Percentiles rank a stretch among this genome's conserved stretches.
Evolutionary conservation across 2,329 filamentous ascomycete species (phyloP).

Genomic region (Neophaeococcomyces aloes): DNA sequence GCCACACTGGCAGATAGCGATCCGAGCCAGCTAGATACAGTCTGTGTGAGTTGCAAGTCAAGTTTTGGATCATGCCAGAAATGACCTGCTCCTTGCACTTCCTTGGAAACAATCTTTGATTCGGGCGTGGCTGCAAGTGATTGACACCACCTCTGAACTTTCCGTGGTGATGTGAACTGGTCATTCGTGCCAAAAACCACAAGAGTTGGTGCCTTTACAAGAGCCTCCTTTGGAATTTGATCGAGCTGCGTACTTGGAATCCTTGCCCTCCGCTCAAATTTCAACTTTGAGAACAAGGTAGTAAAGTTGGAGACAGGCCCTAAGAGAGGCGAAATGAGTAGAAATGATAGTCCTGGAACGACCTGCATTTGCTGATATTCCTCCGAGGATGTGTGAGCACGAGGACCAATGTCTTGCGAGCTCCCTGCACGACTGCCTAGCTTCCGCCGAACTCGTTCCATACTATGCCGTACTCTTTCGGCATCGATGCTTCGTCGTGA

Average conservation of each 20-base stretch:
- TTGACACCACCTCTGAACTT: constrained; percentile 55
- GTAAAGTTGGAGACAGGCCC: constrained; percentile 48
- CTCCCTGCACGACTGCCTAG: constrained; percentile 32
- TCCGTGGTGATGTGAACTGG: constrained; percentile 56
- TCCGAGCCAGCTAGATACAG: constrained; percentile 25
- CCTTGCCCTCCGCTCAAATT: constrained; percentile 18
- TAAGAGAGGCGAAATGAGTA: constrained; percentile 58
- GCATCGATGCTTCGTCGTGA: constrained; percentile 29
- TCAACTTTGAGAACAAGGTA: constrained; percentile 47
- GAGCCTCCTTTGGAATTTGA: constrained; percentile 16
- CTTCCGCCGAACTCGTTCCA: constrained; percentile 30
- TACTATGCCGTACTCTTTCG: constrained; percentile 28
- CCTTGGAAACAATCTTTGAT: constrained; percentile 40
- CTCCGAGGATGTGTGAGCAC: constrained; percentile 14
- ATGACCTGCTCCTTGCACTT: constrained; percentile 48
- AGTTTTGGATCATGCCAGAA: constrained; percentile 41
- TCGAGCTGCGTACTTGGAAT: constrained; percentile 23
- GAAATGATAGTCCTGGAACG: constrained; percentile 30
- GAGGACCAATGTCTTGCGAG: constrained; percentile 11
- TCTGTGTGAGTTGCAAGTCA: constrained; percentile 34
- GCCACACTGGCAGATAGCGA: no score
- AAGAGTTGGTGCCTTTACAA: constrained; percentile 18
- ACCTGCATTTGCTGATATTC: constrained; percentile 15
- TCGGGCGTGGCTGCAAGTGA: constrained; percentile 37
- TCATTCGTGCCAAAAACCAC: constrained; percentile 64